These are phyloP conservation scores for Ilex aquifolium DNA, from an alignment of 257 asterid genomes.

Conservation along the genomic window DNA sequence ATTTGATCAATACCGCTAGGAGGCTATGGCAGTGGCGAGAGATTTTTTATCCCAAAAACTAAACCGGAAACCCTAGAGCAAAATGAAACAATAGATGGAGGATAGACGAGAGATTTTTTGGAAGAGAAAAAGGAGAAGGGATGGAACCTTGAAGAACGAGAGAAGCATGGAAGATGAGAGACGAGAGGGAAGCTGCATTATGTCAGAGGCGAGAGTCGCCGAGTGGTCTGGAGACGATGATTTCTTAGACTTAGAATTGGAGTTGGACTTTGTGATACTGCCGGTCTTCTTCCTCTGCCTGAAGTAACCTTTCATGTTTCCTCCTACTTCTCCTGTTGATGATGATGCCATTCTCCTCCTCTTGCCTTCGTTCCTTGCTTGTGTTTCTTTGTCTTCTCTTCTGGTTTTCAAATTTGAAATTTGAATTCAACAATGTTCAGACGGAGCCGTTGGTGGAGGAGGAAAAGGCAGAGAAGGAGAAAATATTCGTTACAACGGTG, in stretches of 20 bases:
- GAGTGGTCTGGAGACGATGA: slow-evolving; percentile 29
- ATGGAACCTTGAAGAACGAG: slow-evolving; percentile 56
- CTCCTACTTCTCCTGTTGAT: slow-evolving; percentile 8
- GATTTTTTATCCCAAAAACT: not conserved
- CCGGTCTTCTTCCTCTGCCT: slow-evolving; percentile 49
- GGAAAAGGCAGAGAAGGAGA: no score
- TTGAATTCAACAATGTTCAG: no score
- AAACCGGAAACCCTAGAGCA: not conserved
- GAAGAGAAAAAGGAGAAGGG: not conserved
- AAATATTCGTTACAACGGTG: no score
- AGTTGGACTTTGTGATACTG: slow-evolving; percentile 34
- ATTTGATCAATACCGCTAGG: no score
- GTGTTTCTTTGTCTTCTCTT: no score
- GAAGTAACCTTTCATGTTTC: slow-evolving; percentile 68
- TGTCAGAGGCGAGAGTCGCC: slow-evolving; percentile 51
- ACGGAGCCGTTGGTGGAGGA: no score
- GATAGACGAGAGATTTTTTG: not conserved
- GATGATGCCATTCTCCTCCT: no score
- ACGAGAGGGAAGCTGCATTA: slow-evolving; percentile 48
- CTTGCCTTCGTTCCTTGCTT: no score
- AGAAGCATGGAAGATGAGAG: slow-evolving; percentile 43
- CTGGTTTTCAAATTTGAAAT: no score
- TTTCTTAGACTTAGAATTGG: slow-evolving; percentile 27
- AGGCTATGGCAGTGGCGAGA: no score
- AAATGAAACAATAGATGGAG: not conserved